A percentile compares a stretch with the other conserved stretches of the same genome.
These are phyloP conservation scores for Wickerhamomyces rabaulensis DNA, from an alignment of 805 yeast species.

Conservation along the genomic window DNA sequence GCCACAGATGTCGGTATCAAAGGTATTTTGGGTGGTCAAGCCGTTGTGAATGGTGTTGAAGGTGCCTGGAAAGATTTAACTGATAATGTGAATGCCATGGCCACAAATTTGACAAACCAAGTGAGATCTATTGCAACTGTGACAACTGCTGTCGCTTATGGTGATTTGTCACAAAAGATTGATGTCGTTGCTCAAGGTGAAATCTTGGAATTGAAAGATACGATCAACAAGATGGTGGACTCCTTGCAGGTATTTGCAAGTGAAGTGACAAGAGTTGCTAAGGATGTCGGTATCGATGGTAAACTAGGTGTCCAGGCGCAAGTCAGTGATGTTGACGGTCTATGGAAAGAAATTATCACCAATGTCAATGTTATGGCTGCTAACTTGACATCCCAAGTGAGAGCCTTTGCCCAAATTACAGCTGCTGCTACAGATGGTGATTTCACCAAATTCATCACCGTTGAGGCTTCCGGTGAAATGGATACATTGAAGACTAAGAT, in stretches of 20 bases:
- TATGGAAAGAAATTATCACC: slow-evolving; percentile 88
- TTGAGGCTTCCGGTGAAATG: slow-evolving; percentile 91
- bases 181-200: slow-evolving; percentile 90
- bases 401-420: slow-evolving; percentile 90
- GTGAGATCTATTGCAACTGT: slow-evolving; percentile 90
- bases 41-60: slow-evolving; percentile 85
- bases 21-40: slow-evolving; percentile 88
- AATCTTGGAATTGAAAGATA: slow-evolving; percentile 75
- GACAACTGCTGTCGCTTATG: slow-evolving; percentile 93
- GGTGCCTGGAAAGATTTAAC: slow-evolving; percentile 91
- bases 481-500: slow-evolving; percentile 45
- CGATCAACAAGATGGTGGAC: slow-evolving; percentile 91
- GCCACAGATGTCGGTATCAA: slow-evolving; percentile 94
- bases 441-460: slow-evolving; percentile 82
- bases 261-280: slow-evolving; percentile 85
- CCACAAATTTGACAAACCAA: slow-evolving; percentile 85
- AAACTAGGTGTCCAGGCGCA: slow-evolving; percentile 89
- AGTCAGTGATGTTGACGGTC: slow-evolving; percentile 83
- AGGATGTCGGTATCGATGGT: slow-evolving; percentile 91
- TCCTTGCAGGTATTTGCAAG: slow-evolving; percentile 81
- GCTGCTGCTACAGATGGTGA: slow-evolving; percentile 97
- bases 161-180: slow-evolving; percentile 84
- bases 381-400: slow-evolving; percentile 82
- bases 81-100: slow-evolving; percentile 89
- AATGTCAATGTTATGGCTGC: slow-evolving; percentile 92